Percentiles rank a stretch among this genome's conserved stretches.
These are phyloP conservation scores for Ilex aquifolium DNA, from an alignment of 257 asterid species.

Conservation along the genomic window DNA sequence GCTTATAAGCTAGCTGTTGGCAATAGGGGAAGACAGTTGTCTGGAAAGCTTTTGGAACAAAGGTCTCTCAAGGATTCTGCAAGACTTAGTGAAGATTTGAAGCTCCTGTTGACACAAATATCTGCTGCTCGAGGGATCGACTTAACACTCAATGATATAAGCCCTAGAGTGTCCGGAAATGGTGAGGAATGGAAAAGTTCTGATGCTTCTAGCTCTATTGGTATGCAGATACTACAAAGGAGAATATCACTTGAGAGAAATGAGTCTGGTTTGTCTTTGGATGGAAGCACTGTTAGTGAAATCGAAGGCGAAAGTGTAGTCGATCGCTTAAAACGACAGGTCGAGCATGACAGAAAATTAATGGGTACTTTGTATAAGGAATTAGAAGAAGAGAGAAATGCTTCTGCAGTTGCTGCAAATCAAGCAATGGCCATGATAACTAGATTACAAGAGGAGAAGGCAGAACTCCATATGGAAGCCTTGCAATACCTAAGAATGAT, in stretches of 20 bases:
- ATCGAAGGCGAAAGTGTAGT: slow-evolving; percentile 72
- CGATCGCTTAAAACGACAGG: slow-evolving; percentile 65
- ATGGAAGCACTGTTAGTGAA: slow-evolving; percentile 65
- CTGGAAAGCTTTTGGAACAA: slow-evolving; percentile 73
- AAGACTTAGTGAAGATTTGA: slow-evolving; percentile 68
- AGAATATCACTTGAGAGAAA: slow-evolving; percentile 84
- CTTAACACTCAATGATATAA: slow-evolving; percentile 31
- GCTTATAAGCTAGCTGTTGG: slow-evolving; percentile 75
- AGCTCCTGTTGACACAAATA: slow-evolving; percentile 62
- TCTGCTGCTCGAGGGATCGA: slow-evolving; percentile 59
- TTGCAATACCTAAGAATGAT: slow-evolving; percentile 69
- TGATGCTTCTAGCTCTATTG: slow-evolving; percentile 38
- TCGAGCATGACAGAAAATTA: slow-evolving; percentile 66
- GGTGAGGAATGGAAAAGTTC: slow-evolving; percentile 43
- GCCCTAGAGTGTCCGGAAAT: slow-evolving; percentile 56
- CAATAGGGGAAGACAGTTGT: slow-evolving; percentile 56
- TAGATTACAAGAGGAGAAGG: slow-evolving; percentile 83
- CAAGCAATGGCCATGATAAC: slow-evolving; percentile 97
- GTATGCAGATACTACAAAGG: slow-evolving; percentile 53
- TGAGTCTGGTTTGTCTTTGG: slow-evolving; percentile 66
- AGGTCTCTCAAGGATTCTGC: slow-evolving; percentile 65
- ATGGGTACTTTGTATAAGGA: slow-evolving; percentile 58
- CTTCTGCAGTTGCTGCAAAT: slow-evolving; percentile 81
- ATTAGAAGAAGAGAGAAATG: slow-evolving; percentile 84
- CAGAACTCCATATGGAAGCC: slow-evolving; percentile 80